phyloP scores from a whole-genome alignment of 345 rosid genomes.

The Gossypium herbaceum region DNA sequence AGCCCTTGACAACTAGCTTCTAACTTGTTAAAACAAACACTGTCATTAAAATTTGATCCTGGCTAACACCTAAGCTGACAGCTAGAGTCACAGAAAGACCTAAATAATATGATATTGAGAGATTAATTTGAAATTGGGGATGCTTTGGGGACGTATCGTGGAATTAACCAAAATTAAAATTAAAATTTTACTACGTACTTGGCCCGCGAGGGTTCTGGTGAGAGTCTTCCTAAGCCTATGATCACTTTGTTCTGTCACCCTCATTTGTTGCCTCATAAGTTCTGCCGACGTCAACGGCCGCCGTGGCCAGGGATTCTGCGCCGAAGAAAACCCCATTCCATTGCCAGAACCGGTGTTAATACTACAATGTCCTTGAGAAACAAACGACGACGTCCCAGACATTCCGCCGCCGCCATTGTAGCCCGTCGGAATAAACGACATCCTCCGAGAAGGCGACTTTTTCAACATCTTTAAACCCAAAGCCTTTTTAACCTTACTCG shows the following conservation, averaged over 20 bases:
- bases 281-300: constrained; percentile 88
- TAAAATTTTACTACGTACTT: constrained; percentile 15
- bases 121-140: no score
- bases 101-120: no score
- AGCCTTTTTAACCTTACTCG: constrained; percentile 69
- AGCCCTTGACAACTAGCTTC: no score
- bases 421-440: constrained; percentile 34
- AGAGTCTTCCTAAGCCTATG: constrained; percentile 77
- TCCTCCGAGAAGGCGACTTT: constrained; percentile 67
- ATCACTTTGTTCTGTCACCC: constrained; percentile 86
- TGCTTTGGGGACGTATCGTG: no score
- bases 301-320: constrained; percentile 36
- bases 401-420: constrained; percentile 26
- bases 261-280: constrained; percentile 92
- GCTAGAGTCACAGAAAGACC: no score
- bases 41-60: no score
- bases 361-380: constrained; percentile 9
- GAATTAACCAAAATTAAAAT: no score
- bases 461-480: constrained; percentile 76
- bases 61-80: no score
- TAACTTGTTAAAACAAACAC: no score
- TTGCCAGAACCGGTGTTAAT: not conserved
- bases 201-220: constrained; percentile 84
- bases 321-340: not conserved
- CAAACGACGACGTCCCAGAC: constrained; percentile 48